Evolutionary conservation across 805 yeast species (phyloP).

Genomic region (Starmerella bacillaris): DNA sequence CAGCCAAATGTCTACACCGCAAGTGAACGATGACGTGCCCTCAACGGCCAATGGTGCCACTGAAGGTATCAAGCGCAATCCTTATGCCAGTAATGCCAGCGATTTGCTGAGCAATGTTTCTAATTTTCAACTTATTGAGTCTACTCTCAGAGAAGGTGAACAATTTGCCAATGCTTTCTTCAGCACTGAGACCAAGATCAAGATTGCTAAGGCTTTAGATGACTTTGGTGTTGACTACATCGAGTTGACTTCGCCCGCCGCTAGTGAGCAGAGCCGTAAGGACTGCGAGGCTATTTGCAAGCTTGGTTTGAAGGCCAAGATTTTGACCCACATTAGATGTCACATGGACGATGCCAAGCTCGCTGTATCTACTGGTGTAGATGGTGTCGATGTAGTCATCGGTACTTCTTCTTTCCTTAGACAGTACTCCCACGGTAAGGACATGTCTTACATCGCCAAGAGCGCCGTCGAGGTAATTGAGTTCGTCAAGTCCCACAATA

Average conservation of each 20-base stretch:
- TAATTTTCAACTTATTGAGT: conserved; percentile 79
- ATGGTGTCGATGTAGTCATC: conserved; percentile 96
- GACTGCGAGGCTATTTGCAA: conserved; percentile 99
- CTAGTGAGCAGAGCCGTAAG: conserved; percentile 76
- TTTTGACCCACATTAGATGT: conserved; percentile 90
- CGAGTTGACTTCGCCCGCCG: conserved; percentile 94
- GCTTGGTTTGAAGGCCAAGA: conserved; percentile 86
- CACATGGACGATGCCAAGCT: conserved; percentile 97
- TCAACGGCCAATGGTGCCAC: conserved; percentile 15
- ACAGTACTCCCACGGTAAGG: conserved; percentile 93
- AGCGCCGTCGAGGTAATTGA: conserved; percentile 92
- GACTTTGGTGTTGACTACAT: conserved; percentile 97
- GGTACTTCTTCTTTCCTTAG: conserved; percentile 93
- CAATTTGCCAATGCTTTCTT: conserved; percentile 97
- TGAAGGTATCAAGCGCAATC: conserved; percentile 30
- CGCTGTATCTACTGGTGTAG: conserved; percentile 97
- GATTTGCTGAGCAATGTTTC: conserved; percentile 81
- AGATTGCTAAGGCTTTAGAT: conserved; percentile 90
- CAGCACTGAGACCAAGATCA: conserved; percentile 83
- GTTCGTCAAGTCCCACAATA: conserved; percentile 89
- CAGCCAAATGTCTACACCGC: too few relatives aligned
- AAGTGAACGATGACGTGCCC: conserved; percentile 1
- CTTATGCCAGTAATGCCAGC: conserved; percentile 90
- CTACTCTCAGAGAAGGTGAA: conserved; percentile 95
- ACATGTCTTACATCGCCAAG: conserved; percentile 93